phyloP scores from a whole-genome alignment of 495 filamentous ascomycete genomes.

The Aspergillus carlsbadensis region DNA sequence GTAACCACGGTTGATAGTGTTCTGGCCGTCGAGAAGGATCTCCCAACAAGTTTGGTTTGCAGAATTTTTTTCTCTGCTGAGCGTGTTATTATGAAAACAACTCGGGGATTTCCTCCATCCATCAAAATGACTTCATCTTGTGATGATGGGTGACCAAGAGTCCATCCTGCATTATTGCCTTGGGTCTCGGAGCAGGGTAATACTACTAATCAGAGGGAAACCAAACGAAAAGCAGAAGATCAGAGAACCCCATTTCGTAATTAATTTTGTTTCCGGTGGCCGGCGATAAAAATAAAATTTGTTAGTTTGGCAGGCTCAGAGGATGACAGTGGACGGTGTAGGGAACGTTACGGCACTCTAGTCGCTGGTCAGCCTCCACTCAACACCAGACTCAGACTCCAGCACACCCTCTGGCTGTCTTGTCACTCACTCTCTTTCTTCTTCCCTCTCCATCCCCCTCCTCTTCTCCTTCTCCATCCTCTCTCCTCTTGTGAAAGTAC shows the following conservation, averaged over 20 bases:
- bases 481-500: slow-evolving; percentile 9
- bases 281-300: slow-evolving; percentile 12
- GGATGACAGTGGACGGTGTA: too few species aligned
- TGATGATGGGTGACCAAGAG: too few species aligned
- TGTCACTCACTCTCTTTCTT: slow-evolving; percentile 4
- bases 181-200: too few species aligned
- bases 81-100: too few species aligned
- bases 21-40: slow-evolving; percentile 1
- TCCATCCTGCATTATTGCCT: too few species aligned
- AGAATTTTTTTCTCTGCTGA: background rate
- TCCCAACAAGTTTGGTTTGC: background rate
- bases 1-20: background rate
- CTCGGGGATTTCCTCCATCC: too few species aligned
- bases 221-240: background rate
- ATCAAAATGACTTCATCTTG: too few species aligned
- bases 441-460: slow-evolving; percentile 7
- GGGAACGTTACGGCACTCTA: too few species aligned
- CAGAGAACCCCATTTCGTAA: background rate
- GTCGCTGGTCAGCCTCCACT: slow-evolving; percentile 1
- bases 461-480: background rate
- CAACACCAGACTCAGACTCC: background rate
- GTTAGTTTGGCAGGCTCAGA: background rate
- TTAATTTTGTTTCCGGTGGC: background rate
- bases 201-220: too few species aligned
- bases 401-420: background rate